A percentile compares a stretch with the other conserved stretches of the same genome.
These are phyloP conservation scores for Cenococcum geophilum DNA, from an alignment of 495 filamentous ascomycete genomes.

Conservation along the genomic window DNA sequence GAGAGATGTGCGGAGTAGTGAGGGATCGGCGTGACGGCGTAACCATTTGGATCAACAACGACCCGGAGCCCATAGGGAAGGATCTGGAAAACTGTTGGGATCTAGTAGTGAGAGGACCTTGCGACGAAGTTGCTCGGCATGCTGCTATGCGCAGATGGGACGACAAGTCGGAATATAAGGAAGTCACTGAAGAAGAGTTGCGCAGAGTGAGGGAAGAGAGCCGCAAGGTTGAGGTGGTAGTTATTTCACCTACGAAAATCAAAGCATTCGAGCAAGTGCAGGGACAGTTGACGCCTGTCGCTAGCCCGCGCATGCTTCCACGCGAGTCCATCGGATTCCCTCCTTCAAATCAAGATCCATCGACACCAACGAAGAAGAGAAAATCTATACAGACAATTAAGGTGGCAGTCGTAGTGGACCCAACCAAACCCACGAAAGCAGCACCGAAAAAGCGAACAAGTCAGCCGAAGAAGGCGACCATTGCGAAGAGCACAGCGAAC, in stretches of 20 bases:
- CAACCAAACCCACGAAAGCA: background rate
- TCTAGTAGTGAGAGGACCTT: conserved; percentile 76
- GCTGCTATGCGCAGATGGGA: conserved; percentile 73
- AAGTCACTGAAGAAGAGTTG: conserved; percentile 39
- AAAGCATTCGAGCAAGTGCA: conserved; percentile 6
- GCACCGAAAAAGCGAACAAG: background rate
- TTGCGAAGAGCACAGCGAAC: background rate
- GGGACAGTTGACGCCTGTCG: conserved; percentile 2
- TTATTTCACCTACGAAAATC: conserved; percentile 20
- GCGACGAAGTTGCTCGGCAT: conserved; percentile 76
- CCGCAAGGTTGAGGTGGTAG: conserved; percentile 12
- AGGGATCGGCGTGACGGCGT: conserved; percentile 78
- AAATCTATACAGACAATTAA: background rate
- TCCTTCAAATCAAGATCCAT: background rate
- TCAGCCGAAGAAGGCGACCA: background rate
- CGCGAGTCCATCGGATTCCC: background rate
- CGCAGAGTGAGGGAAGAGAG: conserved; percentile 18
- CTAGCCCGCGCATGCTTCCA: conserved; percentile 1
- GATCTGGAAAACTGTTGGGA: conserved; percentile 93
- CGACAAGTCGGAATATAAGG: conserved; percentile 49
- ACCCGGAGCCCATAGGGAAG: conserved; percentile 68
- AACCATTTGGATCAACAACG: conserved; percentile 90
- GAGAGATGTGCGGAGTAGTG: conserved; percentile 80
- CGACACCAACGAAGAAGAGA: conserved; percentile 4
- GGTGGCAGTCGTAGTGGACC: background rate